Base-by-base conservation (phyloP, 441 rosid species). In the Syzygium malaccense region DNA sequence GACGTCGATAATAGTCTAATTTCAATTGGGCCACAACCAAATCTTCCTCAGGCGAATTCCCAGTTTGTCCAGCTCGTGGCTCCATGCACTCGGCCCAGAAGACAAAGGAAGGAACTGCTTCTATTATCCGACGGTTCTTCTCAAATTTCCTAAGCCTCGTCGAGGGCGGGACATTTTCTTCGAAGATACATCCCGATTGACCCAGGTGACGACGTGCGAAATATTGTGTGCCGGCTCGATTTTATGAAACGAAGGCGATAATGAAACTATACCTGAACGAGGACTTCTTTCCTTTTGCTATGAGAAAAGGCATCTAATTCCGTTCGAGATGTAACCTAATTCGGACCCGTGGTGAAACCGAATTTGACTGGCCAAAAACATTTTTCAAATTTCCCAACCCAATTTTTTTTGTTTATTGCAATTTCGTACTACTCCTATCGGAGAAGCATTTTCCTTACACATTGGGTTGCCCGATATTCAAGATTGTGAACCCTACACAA, bases 191-290 rank as follows among this genome's bases (percentile, higher is more conserved):
- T 1, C 19, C 19, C 7, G 3, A n/a, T 13, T 0, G 8, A 28
- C 2, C 13, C 3, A 26, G 4, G 25, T 23, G 0, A 60, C 1
- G 30, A 28, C 66, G 5, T 10, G 14, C 2, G 3, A 58, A 58
- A 4, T 26, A 1, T 0, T 26, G n/a, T 1, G 30, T 3, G 3
- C 3, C 17, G 2, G 15, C 7, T 58, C 7, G 4, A 14, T 62
- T 62, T 64, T 64, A 30, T 0, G 12, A 17, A 64, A 64, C 1
- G 33, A 30, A 18, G 32, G 3, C 1, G 0, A 4, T 0, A 8
- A 64, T 64, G 1, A 64, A 8, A 8, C 3, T 8, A 30, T 30
- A 30, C 8, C 14, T n/a, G 4, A 3, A 62, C 30, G 0, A 18
- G 2, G 19, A 14, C n/a, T 62, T 62, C 9, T 62, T 62, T 62